Base-by-base conservation (phyloP, 164 flowering plant genomes). In the Berberis thunbergii region DNA sequence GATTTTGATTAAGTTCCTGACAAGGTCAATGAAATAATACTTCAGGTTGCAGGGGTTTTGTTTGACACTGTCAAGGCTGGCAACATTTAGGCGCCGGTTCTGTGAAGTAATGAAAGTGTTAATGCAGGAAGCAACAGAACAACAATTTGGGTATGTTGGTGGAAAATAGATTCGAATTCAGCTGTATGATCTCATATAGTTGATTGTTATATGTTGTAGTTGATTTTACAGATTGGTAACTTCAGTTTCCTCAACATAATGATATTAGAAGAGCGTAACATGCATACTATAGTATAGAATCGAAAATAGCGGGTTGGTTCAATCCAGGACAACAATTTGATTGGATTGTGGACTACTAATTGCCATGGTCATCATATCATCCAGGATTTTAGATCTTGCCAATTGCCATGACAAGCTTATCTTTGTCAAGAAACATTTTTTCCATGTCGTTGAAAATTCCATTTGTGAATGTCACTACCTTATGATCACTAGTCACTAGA, bases 21-120 rank as follows among this genome's bases (percentile, higher is more conserved):
- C 41, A 2, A 57, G 26, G 26, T 26, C 26, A 26, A 26, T 26
- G 26, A 26, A 26, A 26, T 26, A 26, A 26, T 45, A 2, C 44
- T 55, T 49, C 68, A 74, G 80, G 72, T 50, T 77, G 45, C 80
- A 72, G 6, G 80, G 80, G 43, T 77, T 74, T 62, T 69, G 72
- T 61, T 64, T 74, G 61, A 72, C 74, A 1, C 56, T 77, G 13
- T 77, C 78, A 45, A 74, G 76, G 63, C 63, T 77, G 59, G 77
- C 80, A 62, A 74, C 80, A 41, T 77, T 75, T 54, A 61, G 76
- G 38, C 75, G 80, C 1, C 60, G 72, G 45, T 70, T 69, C 64
- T 45, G 41, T 55, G 68, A 64, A 68, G 69, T 74, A 13, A 64
- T 71, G 4, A 65, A 65, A 60, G 66, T 58, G 42, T 67, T 77